phyloP scores from a whole-genome alignment of 208 protist species.

The Sergeia podlipaevii region DNA sequence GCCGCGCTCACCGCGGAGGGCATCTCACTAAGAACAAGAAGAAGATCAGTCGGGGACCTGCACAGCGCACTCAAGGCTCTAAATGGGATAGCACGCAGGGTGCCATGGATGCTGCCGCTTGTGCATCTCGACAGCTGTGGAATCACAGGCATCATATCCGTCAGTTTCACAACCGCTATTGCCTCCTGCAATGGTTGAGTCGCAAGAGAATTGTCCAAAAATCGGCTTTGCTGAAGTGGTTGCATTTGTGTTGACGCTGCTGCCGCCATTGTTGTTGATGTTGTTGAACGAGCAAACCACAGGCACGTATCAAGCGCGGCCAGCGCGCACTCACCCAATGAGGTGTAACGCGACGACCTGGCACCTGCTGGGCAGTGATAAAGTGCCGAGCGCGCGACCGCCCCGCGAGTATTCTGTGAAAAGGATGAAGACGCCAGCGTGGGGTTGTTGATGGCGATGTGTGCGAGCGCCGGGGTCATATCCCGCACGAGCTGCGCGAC shows the following conservation, averaged over 20 bases:
- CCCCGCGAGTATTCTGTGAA: too few relatives aligned
- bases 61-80: constrained; percentile 43
- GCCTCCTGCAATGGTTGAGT: too few relatives aligned
- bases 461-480: constrained; percentile 49
- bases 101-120: constrained; percentile 51
- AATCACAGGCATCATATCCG: constrained; percentile 41
- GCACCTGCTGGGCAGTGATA: constrained; percentile 43
- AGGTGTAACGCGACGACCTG: constrained; percentile 58
- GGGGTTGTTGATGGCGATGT: constrained; percentile 63
- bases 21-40: constrained; percentile 45
- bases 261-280: too few relatives aligned
- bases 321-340: constrained; percentile 67
- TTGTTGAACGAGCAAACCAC: constrained; percentile 22
- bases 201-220: too few relatives aligned
- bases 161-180: constrained; percentile 19
- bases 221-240: too few relatives aligned
- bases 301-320: constrained; percentile 63
- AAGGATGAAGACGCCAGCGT: constrained; percentile 43
- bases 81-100: constrained; percentile 56
- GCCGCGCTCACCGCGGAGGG: constrained; percentile 56
- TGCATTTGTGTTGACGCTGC: too few relatives aligned
- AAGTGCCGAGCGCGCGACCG: constrained; percentile 43
- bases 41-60: constrained; percentile 26
- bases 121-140: constrained; percentile 46
- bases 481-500: constrained; percentile 18